These are phyloP conservation scores for Fusarium sp. DNA, from an alignment of 2,329 filamentous ascomycete species.

Conservation along the genomic window DNA sequence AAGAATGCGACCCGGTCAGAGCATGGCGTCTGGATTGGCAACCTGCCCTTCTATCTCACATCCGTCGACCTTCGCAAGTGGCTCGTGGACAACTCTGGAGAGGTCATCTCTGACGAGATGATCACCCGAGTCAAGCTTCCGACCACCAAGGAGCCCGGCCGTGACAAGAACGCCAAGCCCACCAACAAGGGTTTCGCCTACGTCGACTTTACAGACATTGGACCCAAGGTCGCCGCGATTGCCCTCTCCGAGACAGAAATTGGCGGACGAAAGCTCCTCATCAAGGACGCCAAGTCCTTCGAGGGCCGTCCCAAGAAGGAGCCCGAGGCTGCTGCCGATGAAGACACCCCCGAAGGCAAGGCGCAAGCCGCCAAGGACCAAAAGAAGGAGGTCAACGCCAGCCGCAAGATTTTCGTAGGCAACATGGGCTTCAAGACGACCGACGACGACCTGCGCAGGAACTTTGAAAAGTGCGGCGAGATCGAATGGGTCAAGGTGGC, in stretches of 20 bases:
- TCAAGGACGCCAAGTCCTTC: conserved; percentile 92
- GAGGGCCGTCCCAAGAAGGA: conserved; percentile 86
- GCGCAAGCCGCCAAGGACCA: conserved; percentile 50
- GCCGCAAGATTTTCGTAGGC: conserved; percentile 89
- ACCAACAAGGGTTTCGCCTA: conserved; percentile 97
- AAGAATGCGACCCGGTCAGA: conserved; percentile 74
- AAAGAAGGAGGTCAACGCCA: conserved; percentile 66
- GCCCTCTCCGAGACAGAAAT: conserved; percentile 87
- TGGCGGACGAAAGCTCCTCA: conserved; percentile 82
- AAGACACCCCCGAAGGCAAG: conserved; percentile 47
- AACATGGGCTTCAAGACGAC: conserved; percentile 87
- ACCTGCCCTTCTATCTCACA: conserved; percentile 86
- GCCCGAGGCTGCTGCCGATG: conserved; percentile 48
- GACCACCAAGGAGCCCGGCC: conserved; percentile 63
- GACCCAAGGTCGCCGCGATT: conserved; percentile 81
- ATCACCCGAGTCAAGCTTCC: conserved; percentile 91
- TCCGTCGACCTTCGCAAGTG: conserved; percentile 81
- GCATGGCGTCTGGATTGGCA: conserved; percentile 95
- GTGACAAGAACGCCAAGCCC: conserved; percentile 49
- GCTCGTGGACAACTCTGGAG: conserved; percentile 78
- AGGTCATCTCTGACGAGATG: conserved; percentile 72
- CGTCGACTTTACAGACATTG: conserved; percentile 83
- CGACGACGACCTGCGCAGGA: conserved; percentile 81
- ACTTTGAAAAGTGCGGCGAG: conserved; percentile 87
- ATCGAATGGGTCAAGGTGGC: conserved; percentile 88